Evolutionary conservation across 805 yeast genomes (phyloP).

Genomic region (Metschnikowia sp.): DNA sequence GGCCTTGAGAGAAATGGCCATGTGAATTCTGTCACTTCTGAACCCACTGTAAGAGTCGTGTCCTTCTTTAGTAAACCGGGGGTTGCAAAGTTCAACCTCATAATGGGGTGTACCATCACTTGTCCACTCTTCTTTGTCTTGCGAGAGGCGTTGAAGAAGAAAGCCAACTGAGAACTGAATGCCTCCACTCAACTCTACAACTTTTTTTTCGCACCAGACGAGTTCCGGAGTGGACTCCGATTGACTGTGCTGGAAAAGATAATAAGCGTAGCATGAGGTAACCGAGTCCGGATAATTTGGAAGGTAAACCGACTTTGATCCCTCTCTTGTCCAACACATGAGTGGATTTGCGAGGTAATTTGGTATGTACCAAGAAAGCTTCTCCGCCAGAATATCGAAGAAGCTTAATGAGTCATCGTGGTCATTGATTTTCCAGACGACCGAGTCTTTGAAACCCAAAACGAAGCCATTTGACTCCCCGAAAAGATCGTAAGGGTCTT

Average conservation of each 20-base stretch:
- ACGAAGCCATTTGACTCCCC: slow-evolving; percentile 73
- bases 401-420: slow-evolving; percentile 67
- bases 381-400: slow-evolving; percentile 58
- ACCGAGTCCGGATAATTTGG: slow-evolving; percentile 44
- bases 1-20: slow-evolving; percentile 39
- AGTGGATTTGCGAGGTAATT: slow-evolving; percentile 55
- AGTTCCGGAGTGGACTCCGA: slow-evolving; percentile 2
- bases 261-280: slow-evolving; percentile 48
- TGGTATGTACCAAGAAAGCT: slow-evolving; percentile 70
- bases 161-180: slow-evolving; percentile 57
- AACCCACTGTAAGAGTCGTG: slow-evolving; percentile 43
- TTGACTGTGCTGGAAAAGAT: slow-evolving; percentile 21
- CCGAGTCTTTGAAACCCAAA: slow-evolving; percentile 64
- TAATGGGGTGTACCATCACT: slow-evolving; percentile 56
- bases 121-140: slow-evolving; percentile 35
- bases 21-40: slow-evolving; percentile 37
- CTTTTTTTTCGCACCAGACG: slow-evolving; percentile 43
- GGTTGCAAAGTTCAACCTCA: slow-evolving; percentile 55
- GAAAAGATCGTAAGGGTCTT: slow-evolving; percentile 72
- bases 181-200: slow-evolving; percentile 58
- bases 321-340: slow-evolving; percentile 57
- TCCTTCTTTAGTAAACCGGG: slow-evolving; percentile 39
- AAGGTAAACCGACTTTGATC: slow-evolving; percentile 42
- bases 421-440: slow-evolving; percentile 58
- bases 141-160: slow-evolving; percentile 46